These are phyloP conservation scores for Lenwebbia sp. DNA, from an alignment of 345 rosid genomes.

Conservation along the genomic window DNA sequence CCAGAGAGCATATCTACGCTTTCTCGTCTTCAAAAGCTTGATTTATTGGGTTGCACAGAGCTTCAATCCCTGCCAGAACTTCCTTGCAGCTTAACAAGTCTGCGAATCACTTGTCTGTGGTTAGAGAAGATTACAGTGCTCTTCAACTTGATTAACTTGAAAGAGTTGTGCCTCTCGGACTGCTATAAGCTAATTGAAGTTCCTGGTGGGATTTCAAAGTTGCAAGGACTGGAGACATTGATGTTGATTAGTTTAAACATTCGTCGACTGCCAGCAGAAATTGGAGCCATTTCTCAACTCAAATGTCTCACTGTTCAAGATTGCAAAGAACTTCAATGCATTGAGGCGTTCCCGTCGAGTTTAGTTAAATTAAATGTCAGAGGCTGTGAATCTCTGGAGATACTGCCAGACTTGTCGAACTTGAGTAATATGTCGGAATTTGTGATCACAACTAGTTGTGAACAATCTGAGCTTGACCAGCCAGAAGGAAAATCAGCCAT, in stretches of 20 bases:
- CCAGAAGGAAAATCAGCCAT: too few species aligned
- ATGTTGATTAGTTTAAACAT: not conserved
- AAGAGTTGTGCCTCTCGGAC: not conserved
- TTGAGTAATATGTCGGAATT: too few species aligned
- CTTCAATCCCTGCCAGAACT: not conserved
- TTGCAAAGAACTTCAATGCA: too few species aligned
- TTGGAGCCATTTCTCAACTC: not conserved
- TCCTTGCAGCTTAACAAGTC: not conserved
- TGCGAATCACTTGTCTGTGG: not conserved
- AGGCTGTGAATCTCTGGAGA: too few species aligned
- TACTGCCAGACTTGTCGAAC: too few species aligned
- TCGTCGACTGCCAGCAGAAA: not conserved
- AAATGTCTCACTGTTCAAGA: not conserved
- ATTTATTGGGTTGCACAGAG: not conserved
- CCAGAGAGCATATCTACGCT: not conserved
- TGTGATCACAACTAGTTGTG: too few species aligned
- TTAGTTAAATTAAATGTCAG: too few species aligned
- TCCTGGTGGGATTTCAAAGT: not conserved
- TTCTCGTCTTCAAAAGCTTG: not conserved
- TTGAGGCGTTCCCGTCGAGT: too few species aligned
- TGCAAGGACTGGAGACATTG: not conserved
- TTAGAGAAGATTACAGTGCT: not conserved
- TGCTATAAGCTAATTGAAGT: not conserved
- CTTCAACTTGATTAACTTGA: not conserved
- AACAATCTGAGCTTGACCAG: too few species aligned